A percentile compares a stretch with the other conserved stretches of the same genome.
Evolutionary conservation across 768 basidiomycete genomes (phyloP).

Genomic region (Lactarius trivialis): DNA sequence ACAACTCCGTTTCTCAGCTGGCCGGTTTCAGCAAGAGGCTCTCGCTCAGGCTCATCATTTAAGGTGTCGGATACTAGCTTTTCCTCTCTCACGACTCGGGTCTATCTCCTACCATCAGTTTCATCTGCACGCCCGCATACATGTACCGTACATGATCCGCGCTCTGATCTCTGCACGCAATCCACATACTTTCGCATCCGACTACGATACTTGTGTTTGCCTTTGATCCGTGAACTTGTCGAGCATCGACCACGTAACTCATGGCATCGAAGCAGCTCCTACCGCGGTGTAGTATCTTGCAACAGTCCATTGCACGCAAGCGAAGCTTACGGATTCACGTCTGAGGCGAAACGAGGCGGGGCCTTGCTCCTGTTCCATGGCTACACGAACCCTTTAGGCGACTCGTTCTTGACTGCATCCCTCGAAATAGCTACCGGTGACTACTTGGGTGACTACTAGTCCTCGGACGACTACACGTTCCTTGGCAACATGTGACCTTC

Average conservation of each 20-base stretch:
- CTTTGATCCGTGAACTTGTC: not conserved
- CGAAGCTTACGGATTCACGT: not conserved
- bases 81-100: not conserved
- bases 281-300: not conserved
- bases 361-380: too few species aligned
- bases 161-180: not conserved
- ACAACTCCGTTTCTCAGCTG: not conserved
- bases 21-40: not conserved
- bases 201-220: too few species aligned
- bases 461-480: not conserved
- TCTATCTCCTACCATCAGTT: not conserved
- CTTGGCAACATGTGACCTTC: not conserved
- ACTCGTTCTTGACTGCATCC: not conserved
- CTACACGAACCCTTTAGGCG: not conserved
- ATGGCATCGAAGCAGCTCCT: not conserved
- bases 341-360: too few species aligned
- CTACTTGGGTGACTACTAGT: too few species aligned
- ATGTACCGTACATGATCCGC: not conserved
- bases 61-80: too few species aligned
- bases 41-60: not conserved
- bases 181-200: not conserved
- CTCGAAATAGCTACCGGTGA: too few species aligned
- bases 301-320: not conserved
- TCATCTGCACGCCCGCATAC: not conserved
- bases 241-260: not conserved